Base-by-base conservation (phyloP, 2,329 filamentous ascomycete species). In the Curvularia sp. region DNA sequence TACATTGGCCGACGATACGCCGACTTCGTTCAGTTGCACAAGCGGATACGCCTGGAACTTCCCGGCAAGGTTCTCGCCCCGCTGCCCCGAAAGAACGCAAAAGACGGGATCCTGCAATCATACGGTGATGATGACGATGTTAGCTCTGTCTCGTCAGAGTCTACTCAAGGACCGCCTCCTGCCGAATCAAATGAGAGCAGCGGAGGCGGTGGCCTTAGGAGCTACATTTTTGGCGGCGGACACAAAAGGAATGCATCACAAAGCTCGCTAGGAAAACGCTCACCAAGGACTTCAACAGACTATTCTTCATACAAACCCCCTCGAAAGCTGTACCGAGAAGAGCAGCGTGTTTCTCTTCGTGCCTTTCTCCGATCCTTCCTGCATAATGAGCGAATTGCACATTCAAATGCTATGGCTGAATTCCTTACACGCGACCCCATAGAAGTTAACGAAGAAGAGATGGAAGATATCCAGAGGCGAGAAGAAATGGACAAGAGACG, bases 11-110 rank as follows among this genome's bases (percentile, higher is more conserved):
- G 93, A 59, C 85, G 94, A 66, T 99, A 97, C 75, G 91, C 93
- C 31, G 92, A 97, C 67, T 99, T 99, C 74, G 84, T 82, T 26
- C 87, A 86, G 64, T 83, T 99, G 59, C 89, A 96, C 76, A 94
- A 90, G 77, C 85, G 85, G 63, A 78, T 99, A 60, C 88, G 91
- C 35, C 86, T 88, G 12, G 95, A 99, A 77, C 83, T 98, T 53
- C 95, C 95, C 0, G 95, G 95, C 18, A 96, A 96, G 71, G 86
- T 97, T 5, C 83, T 99, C 2, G 91, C 93, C 10, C 87, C 92
- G 0, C 80, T 98, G 49, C 95, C 95, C 0, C 89, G 89, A 74
- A 98, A 98, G 85, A 97, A 97, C 77, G 96, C 94, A 77, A 86
- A 88, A 20, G 88, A 89, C 64, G 88, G 89, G 2, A 82, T 90